Percentiles rank a stretch among this genome's conserved stretches.
These are phyloP conservation scores for Irpex sp. DNA, from an alignment of 1,284 basidiomycete species.

Conservation along the genomic window DNA sequence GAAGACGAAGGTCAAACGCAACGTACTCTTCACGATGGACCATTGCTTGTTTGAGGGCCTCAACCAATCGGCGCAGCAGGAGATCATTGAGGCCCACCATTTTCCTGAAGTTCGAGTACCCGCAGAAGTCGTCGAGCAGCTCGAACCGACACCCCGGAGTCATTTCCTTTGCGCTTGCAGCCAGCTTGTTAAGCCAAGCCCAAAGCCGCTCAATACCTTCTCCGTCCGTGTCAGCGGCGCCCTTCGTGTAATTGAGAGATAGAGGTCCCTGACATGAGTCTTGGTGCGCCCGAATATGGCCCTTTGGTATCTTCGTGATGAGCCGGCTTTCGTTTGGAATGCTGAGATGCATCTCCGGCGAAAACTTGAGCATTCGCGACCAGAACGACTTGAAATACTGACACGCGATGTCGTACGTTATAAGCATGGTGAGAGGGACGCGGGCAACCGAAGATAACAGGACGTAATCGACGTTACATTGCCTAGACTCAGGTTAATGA, in stretches of 20 bases:
- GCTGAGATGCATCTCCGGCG: background rate
- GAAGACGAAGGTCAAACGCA: background rate
- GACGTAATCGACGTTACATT: slow-evolving; percentile 15
- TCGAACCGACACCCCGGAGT: slow-evolving; percentile 19
- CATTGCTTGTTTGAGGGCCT: background rate
- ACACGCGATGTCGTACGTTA: slow-evolving; percentile 19
- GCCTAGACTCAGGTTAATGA: background rate
- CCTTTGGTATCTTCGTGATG: background rate
- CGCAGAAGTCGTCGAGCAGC: slow-evolving; percentile 24
- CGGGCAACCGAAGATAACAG: slow-evolving; percentile 10
- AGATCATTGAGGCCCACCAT: slow-evolving; percentile 5
- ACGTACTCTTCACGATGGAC: background rate
- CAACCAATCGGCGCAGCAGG: background rate
- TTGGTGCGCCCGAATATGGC: background rate
- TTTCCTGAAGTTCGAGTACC: slow-evolving; percentile 26
- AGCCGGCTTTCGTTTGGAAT: background rate
- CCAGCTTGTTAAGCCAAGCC: slow-evolving; percentile 17
- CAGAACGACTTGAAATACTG: slow-evolving; percentile 9
- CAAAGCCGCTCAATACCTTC: slow-evolving; percentile 25
- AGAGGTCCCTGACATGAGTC: background rate
- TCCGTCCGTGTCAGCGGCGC: slow-evolving; percentile 22
- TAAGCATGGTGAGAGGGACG: background rate
- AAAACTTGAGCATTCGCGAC: background rate
- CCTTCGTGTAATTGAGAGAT: slow-evolving; percentile 2
- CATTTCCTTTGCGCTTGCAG: slow-evolving; percentile 23